Evolutionary conservation across 192 early-diverging fungal genomes (phyloP).

Genomic region (Entomortierella beljakovae): DNA sequence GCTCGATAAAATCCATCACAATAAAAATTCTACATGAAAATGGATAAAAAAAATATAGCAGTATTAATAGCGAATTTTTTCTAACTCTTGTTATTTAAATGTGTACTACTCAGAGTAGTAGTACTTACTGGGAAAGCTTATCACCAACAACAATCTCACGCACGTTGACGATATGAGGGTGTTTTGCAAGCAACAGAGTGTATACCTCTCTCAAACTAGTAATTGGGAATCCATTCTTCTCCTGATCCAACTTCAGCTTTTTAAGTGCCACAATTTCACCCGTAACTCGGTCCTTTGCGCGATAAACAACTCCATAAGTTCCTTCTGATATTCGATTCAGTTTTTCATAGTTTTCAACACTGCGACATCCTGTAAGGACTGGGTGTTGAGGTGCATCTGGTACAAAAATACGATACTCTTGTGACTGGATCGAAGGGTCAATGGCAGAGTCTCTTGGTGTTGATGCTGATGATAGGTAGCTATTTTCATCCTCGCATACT

Average conservation of each 20-base stretch:
- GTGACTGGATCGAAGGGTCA: slow-evolving; percentile 1
- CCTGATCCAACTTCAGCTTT: slow-evolving; percentile 68
- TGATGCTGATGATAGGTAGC: not conserved
- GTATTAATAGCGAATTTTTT: no score
- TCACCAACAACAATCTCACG: slow-evolving; percentile 82
- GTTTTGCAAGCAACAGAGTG: slow-evolving; percentile 79
- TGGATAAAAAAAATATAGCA: not conserved
- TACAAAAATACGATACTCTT: slow-evolving; percentile 28
- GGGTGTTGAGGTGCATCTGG: slow-evolving; percentile 55
- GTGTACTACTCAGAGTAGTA: not conserved
- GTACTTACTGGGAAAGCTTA: slow-evolving; percentile 65
- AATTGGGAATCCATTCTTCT: slow-evolving; percentile 81
- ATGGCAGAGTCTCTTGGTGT: not conserved
- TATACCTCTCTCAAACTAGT: slow-evolving; percentile 84
- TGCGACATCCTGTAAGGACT: slow-evolving; percentile 70
- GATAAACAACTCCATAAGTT: slow-evolving; percentile 95
- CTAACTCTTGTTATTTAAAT: not conserved
- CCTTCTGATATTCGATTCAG: slow-evolving; percentile 98
- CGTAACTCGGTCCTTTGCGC: slow-evolving; percentile 84
- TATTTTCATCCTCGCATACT: not conserved
- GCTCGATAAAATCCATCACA: slow-evolving; percentile 98
- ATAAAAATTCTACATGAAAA: slow-evolving; percentile 80
- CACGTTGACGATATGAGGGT: slow-evolving; percentile 87
- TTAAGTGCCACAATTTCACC: slow-evolving; percentile 75
- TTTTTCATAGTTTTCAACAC: slow-evolving; percentile 90